phyloP scores from a whole-genome alignment of 495 filamentous ascomycete species.

The Barbatosphaeria neglecta region DNA sequence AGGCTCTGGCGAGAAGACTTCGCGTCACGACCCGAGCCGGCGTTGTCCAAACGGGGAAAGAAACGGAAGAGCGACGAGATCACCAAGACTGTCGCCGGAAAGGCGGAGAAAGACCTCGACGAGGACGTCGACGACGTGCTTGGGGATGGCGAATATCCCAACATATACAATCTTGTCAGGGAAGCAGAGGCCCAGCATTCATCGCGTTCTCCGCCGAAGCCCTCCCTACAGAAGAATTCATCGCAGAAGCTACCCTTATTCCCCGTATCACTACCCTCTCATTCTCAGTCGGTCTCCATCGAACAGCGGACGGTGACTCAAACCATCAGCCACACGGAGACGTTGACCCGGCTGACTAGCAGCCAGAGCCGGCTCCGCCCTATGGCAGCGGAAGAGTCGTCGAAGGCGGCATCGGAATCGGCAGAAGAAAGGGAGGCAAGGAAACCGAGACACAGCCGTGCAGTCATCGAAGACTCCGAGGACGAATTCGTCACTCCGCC shows the following conservation, averaged over 20 bases:
- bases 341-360: slow-evolving; percentile 6
- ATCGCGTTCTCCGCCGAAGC: slow-evolving; percentile 2
- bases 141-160: slow-evolving; percentile 21
- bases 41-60: slow-evolving; percentile 42
- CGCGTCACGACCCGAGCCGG: slow-evolving; percentile 19
- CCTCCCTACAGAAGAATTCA: too few relatives aligned
- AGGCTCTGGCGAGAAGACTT: slow-evolving; percentile 50
- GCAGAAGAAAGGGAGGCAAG: background rate
- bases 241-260: too few relatives aligned
- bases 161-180: slow-evolving; percentile 25
- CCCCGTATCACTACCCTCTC: background rate
- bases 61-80: slow-evolving; percentile 70
- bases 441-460: slow-evolving; percentile 4
- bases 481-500: slow-evolving; percentile 28
- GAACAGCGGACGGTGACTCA: slow-evolving; percentile 10
- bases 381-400: background rate
- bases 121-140: slow-evolving; percentile 1
- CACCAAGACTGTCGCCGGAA: slow-evolving; percentile 19
- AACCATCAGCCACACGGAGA: slow-evolving; percentile 11
- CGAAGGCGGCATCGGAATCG: background rate
- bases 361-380: background rate
- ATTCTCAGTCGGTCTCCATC: background rate
- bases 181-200: slow-evolving; percentile 2
- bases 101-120: background rate
- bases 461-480: slow-evolving; percentile 39